Percentiles rank a stretch among this genome's conserved stretches.
Conservation (phyloP, 2,329 filamentous ascomycete genomes). For the Epicoccum nigrum region DNA sequence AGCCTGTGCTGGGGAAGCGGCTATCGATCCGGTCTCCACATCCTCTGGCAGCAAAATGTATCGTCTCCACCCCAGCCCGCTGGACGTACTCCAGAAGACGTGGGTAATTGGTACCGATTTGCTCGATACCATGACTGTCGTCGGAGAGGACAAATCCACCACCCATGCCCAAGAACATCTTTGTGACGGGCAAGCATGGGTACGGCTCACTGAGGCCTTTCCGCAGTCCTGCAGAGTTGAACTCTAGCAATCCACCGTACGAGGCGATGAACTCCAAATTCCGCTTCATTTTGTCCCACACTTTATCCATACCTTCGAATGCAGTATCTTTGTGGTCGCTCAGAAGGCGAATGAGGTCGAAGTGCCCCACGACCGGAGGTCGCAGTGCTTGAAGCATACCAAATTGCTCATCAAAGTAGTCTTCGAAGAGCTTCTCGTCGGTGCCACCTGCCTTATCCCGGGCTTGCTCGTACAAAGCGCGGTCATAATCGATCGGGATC, state of each 20-base stretch:
- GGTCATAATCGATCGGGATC: conserved; percentile 88
- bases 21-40: conserved; percentile 30
- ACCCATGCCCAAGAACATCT: conserved; percentile 75
- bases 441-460: conserved; percentile 61
- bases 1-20: conserved; percentile 45
- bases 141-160: conserved; percentile 91
- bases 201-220: conserved; percentile 94
- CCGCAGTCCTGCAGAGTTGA: conserved; percentile 84
- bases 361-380: conserved; percentile 87
- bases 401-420: conserved; percentile 87
- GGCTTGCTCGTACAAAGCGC: conserved; percentile 68
- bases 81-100: conserved; percentile 74
- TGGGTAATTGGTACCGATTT: conserved; percentile 84
- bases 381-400: conserved; percentile 75
- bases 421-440: conserved; percentile 70
- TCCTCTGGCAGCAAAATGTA: conserved; percentile 50
- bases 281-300: conserved; percentile 76
- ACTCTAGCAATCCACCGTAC: conserved; percentile 84
- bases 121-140: conserved; percentile 87
- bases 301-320: conserved; percentile 62
- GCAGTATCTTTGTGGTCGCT: conserved; percentile 71
- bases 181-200: conserved; percentile 77
- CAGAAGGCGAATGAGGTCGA: conserved; percentile 86
- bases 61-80: conserved; percentile 65
- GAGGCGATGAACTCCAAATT: conserved; percentile 74